These are phyloP conservation scores for Pichia thaimueangensis DNA, from an alignment of 805 yeast genomes.

Conservation along the genomic window DNA sequence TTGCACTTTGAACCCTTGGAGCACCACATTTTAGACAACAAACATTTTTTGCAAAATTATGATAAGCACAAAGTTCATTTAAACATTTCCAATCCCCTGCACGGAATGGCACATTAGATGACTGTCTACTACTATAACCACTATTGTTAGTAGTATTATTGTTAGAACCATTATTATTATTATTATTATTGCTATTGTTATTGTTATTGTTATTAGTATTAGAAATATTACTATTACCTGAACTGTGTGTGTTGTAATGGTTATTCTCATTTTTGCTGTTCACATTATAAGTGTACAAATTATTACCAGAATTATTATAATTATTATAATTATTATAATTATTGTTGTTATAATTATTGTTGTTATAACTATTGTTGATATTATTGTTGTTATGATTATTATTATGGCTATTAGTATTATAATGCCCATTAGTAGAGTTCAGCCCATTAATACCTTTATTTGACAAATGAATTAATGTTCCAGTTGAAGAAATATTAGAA, in stretches of 20 bases:
- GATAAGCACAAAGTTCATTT: slow-evolving; percentile 73
- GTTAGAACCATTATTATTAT: slow-evolving; percentile 15
- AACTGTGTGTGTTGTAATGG: not conserved
- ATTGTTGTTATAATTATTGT: slow-evolving; percentile 15
- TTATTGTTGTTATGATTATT: slow-evolving; percentile 7
- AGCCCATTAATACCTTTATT: slow-evolving; percentile 7
- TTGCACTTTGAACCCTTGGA: slow-evolving; percentile 40
- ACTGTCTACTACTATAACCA: slow-evolving; percentile 19
- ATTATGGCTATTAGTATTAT: slow-evolving; percentile 10
- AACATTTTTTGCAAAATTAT: slow-evolving; percentile 86
- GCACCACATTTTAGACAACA: slow-evolving; percentile 87
- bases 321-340: slow-evolving; percentile 15
- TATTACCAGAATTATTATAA: slow-evolving; percentile 15
- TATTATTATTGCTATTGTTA: slow-evolving; percentile 10
- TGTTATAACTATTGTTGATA: slow-evolving; percentile 15
- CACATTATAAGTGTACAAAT: no score
- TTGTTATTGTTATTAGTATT: not conserved
- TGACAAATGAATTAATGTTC: slow-evolving; percentile 13
- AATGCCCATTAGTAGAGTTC: slow-evolving; percentile 11
- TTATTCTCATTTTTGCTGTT: slow-evolving; percentile 16
- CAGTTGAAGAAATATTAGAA: slow-evolving; percentile 7
- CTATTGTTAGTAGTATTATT: slow-evolving; percentile 16
- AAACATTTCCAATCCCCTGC: slow-evolving; percentile 97
- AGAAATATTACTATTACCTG: slow-evolving; percentile 10
- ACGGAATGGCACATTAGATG: slow-evolving; percentile 74